Base-by-base conservation (phyloP, 495 filamentous ascomycete genomes). In the Saxophila tyrrhenica region DNA sequence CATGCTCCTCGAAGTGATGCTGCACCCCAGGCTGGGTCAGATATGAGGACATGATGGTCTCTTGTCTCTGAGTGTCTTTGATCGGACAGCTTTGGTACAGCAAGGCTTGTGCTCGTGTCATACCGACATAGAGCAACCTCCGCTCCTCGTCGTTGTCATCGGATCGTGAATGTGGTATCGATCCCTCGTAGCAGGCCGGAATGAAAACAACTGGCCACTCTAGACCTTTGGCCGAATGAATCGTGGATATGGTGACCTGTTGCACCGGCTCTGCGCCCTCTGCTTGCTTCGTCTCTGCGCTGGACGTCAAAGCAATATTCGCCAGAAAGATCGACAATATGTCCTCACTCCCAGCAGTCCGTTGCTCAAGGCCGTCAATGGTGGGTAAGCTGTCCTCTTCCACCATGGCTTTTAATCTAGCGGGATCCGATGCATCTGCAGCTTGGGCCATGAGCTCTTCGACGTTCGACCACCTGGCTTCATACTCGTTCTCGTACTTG, bases 181-280 rank as follows among this genome's bases (percentile, higher is more conserved):
- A 92, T 15, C 91, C 91, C 29, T 92, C 80, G 65, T 95, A 96
- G 23, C 85, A 82, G 0, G 85, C 87, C 0, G 94, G 90, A 13
- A 99, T 82, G 67, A 99, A 99, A 0, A 99, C 87, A 10, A 96
- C 79, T 1, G 94, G 94, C 94, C 94, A 99, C 64, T 99, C 94
- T 0, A 99, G 73, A 2, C 94, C 91, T 65, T 99, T 99, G 0
- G 94, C 89, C 0, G 91, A 88, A 64, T 99, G 94, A 22, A 99
- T 96, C 0, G 94, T 99, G 13, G 88, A 95, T 16, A 99, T 87
- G 1, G 89, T 96, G 15, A 97, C 81, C 62, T 85, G 80, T 13
- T 81, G 77, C 17, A 39, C n/a, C 20, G 76, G 72, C 22, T 54
- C 65, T 0, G 59, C 66, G 1, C 74, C 75, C 1, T 80, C 78